phyloP scores from a whole-genome alignment of 345 rosid genomes.

The Durio zibethinus region DNA sequence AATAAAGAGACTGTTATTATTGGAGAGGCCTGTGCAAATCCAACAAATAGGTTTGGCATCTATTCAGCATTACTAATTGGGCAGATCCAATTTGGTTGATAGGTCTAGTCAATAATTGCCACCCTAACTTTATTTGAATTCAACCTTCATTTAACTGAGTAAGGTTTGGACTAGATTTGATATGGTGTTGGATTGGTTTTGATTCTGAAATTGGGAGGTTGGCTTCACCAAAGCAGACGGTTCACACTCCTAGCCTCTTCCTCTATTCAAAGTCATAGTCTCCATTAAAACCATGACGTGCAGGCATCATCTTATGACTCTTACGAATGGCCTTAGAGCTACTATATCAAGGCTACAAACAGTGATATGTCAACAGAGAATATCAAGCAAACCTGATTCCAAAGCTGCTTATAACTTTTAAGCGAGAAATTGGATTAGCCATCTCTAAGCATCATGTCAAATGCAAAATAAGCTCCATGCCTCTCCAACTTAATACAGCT shows the following conservation, averaged over 20 bases:
- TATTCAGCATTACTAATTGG: too few relatives aligned
- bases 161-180: background rate
- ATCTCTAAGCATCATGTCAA: background rate
- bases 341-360: background rate
- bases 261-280: background rate
- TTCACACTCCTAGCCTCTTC: background rate
- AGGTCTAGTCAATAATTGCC: too few relatives aligned
- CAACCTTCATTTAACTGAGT: background rate
- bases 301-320: background rate
- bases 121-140: background rate
- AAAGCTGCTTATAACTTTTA: background rate
- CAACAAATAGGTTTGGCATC: too few relatives aligned
- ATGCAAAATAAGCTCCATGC: constrained; percentile 6
- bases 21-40: too few relatives aligned
- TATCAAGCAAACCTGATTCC: background rate
- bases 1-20: too few relatives aligned
- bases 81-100: too few relatives aligned
- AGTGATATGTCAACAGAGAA: background rate
- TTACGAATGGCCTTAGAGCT: background rate
- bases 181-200: background rate
- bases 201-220: background rate
- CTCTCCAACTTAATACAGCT: too few relatives aligned
- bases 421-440: background rate
- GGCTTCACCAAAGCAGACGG: background rate
- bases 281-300: background rate